Evolutionary conservation across 2,329 filamentous ascomycete species (phyloP).

Genomic region (Cytospora leucostoma): DNA sequence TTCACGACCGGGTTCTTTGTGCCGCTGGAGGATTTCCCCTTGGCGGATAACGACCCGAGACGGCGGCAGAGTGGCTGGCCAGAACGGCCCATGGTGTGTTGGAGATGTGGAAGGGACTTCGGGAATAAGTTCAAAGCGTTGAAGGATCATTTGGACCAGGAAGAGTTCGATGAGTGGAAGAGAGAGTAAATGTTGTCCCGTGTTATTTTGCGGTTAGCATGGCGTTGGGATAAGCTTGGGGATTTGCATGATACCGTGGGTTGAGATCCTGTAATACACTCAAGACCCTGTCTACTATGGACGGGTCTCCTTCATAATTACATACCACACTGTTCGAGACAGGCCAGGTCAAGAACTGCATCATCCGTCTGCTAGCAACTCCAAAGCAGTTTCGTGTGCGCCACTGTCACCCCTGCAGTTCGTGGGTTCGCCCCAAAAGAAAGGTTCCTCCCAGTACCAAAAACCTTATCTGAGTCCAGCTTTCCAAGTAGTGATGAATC

Average conservation of each 20-base stretch:
- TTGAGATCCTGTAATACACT: neutral
- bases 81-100: slow-evolving; percentile 70
- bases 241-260: neutral
- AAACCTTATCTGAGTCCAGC: neutral
- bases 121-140: slow-evolving; percentile 71
- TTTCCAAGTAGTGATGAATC: neutral
- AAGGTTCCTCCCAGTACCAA: neutral
- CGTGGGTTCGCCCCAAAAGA: neutral
- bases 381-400: neutral
- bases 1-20: slow-evolving; percentile 88
- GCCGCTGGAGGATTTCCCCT: slow-evolving; percentile 74
- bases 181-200: slow-evolving; percentile 35
- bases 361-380: neutral
- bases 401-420: neutral
- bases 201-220: neutral
- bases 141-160: slow-evolving; percentile 65
- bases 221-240: slow-evolving; percentile 10
- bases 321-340: neutral
- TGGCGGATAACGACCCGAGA: slow-evolving; percentile 65
- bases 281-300: neutral
- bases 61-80: slow-evolving; percentile 62
- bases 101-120: slow-evolving; percentile 78
- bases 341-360: neutral
- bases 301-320: neutral
- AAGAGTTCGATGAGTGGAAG: slow-evolving; percentile 58